Evolutionary conservation across 352 stramenopile genomes (phyloP), one percentile per base, ranked within the genome.

Genomic region (Phytophthora foliorum): DNA sequence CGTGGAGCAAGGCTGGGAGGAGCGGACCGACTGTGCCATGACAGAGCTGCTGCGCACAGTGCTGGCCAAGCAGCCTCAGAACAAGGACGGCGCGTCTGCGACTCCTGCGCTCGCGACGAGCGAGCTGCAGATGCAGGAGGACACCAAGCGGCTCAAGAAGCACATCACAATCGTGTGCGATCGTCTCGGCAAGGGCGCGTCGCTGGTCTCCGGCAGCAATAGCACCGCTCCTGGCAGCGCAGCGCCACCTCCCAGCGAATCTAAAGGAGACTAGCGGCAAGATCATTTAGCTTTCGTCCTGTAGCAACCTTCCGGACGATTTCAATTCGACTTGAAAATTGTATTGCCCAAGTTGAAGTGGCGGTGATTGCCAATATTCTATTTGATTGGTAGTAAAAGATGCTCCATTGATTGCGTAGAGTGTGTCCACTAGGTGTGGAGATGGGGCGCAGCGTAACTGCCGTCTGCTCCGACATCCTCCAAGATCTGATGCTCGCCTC

Each of bases 121-220:
- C 31, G 82, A 90, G 22, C 70, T 96, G 32, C 57, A 74, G n/a
- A 82, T 98, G 67, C 76, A 78, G 10, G 70, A 91, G 2, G 84
- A 96, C 67, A 95, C 88, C 16, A 92, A 90, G 58, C 92, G 92
- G 44, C 84, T 98, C 48, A 93, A 95, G 70, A 97, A 97, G 52
- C 88, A 97, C 73, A 93, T 97, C 49, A 93, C 88, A 19, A 95
- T 97, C 56, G 79, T 98, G 8, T 97, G 86, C 57, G 91, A 97
- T 60, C 84, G 91, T 0, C 77, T 98, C 4, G 84, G 82, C 41
- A 97, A 97, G 63, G 92, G 92, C 17, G 87, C 86, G 11, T 78
- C 69, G 19, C 72, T 91, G 25, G 36, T 75, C 3, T 55, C 55
- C 17, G 57, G 69, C n/a, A 49, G 19, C n/a, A 70, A 41, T 24